Conservation (phyloP, 1,139 yeast genomes). For the Chernovozyma aurita region DNA sequence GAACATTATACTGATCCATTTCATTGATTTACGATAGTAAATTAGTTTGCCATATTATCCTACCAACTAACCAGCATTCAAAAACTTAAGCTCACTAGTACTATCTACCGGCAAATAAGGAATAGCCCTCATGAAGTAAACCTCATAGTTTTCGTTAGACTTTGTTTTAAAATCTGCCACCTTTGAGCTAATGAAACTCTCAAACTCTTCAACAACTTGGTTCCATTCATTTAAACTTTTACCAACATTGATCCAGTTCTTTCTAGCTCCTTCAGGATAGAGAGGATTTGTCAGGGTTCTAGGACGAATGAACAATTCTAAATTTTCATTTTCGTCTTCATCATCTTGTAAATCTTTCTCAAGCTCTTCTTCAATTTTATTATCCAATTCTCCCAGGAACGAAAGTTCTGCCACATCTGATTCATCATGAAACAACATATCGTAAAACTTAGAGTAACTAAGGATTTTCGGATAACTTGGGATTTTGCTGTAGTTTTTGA, state of each 20-base stretch:
- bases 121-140: constrained; percentile 34
- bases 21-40: no score
- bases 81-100: constrained; percentile 32
- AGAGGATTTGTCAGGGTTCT: constrained; percentile 3
- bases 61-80: constrained; percentile 28
- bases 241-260: constrained; percentile 41
- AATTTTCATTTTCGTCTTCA: constrained; percentile 11
- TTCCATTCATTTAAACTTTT: constrained; percentile 68
- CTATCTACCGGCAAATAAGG: constrained; percentile 41
- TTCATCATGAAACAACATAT: constrained; percentile 30
- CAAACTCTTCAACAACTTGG: constrained; percentile 52
- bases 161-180: constrained; percentile 12
- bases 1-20: no score
- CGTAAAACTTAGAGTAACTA: constrained; percentile 25
- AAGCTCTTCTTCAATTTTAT: constrained; percentile 20
- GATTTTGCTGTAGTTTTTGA: constrained; percentile 7
- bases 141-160: constrained; percentile 9
- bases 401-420: constrained; percentile 5
- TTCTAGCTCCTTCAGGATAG: not conserved
- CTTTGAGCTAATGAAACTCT: constrained; percentile 42
- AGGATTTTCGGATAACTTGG: constrained; percentile 31
- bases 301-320: constrained; percentile 5
- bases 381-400: constrained; percentile 7
- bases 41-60: no score
- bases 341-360: not conserved